Percentiles rank a stretch among this genome's conserved stretches.
phyloP scores from a whole-genome alignment of 2,329 filamentous ascomycete genomes.

The Aphanocladium album region DNA sequence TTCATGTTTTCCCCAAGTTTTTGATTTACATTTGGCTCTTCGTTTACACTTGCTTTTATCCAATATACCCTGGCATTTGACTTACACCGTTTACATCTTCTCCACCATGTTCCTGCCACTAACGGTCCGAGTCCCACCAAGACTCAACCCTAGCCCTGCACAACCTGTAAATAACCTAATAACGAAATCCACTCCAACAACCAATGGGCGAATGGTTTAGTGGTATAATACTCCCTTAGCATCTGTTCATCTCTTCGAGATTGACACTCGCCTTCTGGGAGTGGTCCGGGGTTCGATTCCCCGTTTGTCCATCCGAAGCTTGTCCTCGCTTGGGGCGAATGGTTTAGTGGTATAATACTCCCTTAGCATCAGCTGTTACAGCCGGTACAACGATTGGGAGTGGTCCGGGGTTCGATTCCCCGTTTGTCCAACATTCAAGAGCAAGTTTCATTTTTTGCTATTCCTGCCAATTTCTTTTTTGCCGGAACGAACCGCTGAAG shows the following conservation, averaged over 20 bases:
- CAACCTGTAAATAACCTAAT: slow-evolving; percentile 10
- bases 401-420: slow-evolving; percentile 17
- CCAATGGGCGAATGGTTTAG: slow-evolving; percentile 16
- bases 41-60: background rate
- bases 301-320: slow-evolving; percentile 14
- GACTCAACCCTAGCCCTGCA: slow-evolving; percentile 9
- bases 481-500: no score
- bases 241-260: slow-evolving; percentile 1
- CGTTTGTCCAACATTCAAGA: slow-evolving; percentile 12
- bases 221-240: slow-evolving; percentile 16
- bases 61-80: slow-evolving; percentile 1
- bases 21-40: background rate
- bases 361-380: slow-evolving; percentile 13
- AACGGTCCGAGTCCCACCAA: background rate
- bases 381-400: slow-evolving; percentile 10
- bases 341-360: slow-evolving; percentile 18
- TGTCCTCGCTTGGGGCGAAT: slow-evolving; percentile 10
- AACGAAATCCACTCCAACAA: background rate
- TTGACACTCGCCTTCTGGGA: background rate
- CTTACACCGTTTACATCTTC: background rate
- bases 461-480: background rate
- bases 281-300: slow-evolving; percentile 17
- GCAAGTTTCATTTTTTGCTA: slow-evolving; percentile 11
- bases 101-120: background rate
- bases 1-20: background rate